These are phyloP conservation scores for Penicillium sp. DNA, from an alignment of 2,329 filamentous ascomycete genomes.

Conservation along the genomic window DNA sequence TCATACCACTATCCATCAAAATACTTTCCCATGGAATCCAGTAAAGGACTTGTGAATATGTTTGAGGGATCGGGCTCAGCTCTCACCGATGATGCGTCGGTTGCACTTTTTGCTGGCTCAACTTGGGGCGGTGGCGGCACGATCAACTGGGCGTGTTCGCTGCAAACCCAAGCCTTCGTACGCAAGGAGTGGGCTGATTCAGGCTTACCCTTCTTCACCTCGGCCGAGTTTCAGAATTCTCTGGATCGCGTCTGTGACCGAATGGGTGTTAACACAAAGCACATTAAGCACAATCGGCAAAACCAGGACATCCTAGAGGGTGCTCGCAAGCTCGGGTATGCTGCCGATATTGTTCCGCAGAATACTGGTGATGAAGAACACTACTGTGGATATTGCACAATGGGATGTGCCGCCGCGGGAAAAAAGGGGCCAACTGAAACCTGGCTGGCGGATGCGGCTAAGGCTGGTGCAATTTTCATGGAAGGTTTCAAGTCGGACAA, in stretches of 20 bases:
- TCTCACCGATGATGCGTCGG: slow-evolving; percentile 57
- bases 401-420: slow-evolving; percentile 63
- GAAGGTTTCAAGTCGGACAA: slow-evolving; percentile 76
- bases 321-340: slow-evolving; percentile 70
- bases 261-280: slow-evolving; percentile 71
- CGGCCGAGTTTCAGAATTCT: slow-evolving; percentile 70
- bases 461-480: slow-evolving; percentile 75
- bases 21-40: slow-evolving; percentile 72
- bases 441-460: slow-evolving; percentile 77
- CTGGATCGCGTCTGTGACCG: slow-evolving; percentile 75
- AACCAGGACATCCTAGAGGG: slow-evolving; percentile 76
- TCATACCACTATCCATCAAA: slow-evolving; percentile 72
- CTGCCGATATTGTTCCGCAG: slow-evolving; percentile 69
- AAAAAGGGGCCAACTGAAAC: slow-evolving; percentile 78
- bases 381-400: slow-evolving; percentile 67
- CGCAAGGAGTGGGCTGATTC: slow-evolving; percentile 75
- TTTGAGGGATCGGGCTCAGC: slow-evolving; percentile 68
- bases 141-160: slow-evolving; percentile 75
- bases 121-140: slow-evolving; percentile 86
- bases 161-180: slow-evolving; percentile 73
- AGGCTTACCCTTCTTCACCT: slow-evolving; percentile 72
- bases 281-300: slow-evolving; percentile 70
- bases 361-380: slow-evolving; percentile 76
- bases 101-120: slow-evolving; percentile 66
- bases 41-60: slow-evolving; percentile 61